phyloP scores from a whole-genome alignment of 2,329 filamentous ascomycete genomes.

The Lasiodiplodia sp. region DNA sequence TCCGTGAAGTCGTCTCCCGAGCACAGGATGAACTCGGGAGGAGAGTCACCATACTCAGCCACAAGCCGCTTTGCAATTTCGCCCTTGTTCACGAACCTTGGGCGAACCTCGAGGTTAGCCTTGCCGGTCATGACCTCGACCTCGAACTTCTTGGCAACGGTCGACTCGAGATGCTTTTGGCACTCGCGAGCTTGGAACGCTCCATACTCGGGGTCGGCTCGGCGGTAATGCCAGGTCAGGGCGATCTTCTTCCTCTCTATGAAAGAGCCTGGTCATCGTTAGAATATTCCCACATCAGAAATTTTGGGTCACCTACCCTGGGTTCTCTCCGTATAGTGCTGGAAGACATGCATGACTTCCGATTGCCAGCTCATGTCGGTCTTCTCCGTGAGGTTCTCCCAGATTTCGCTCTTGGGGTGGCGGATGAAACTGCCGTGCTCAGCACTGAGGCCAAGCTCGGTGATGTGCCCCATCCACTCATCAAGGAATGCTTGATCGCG shows the following conservation, averaged over 20 bases:
- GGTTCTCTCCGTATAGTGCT: constrained; percentile 85
- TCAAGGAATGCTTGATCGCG: constrained; percentile 90
- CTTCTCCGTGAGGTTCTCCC: constrained; percentile 87
- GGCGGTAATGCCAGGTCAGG: constrained; percentile 95
- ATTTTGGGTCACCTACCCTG: constrained; percentile 65
- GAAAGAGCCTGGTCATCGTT: constrained; percentile 70
- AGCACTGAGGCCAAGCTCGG: constrained; percentile 88
- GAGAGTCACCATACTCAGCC: constrained; percentile 70
- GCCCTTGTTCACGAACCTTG: constrained; percentile 97
- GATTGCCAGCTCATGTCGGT: constrained; percentile 93
- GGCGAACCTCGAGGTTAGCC: constrained; percentile 95
- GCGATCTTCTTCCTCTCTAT: constrained; percentile 95
- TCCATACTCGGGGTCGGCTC: constrained; percentile 86
- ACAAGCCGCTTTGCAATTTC: constrained; percentile 90
- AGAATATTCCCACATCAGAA: background rate
- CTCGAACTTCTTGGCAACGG: constrained; percentile 80
- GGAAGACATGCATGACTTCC: constrained; percentile 83
- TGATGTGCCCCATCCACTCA: constrained; percentile 90
- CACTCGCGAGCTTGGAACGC: constrained; percentile 81
- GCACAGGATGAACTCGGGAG: constrained; percentile 87
- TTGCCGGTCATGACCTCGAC: constrained; percentile 98
- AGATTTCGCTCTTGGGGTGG: constrained; percentile 75
- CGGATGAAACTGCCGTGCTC: constrained; percentile 97
- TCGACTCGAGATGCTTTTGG: constrained; percentile 79
- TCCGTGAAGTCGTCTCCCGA: constrained; percentile 96